Base-by-base conservation (phyloP, 2,329 filamentous ascomycete species). In the Verticillium albo-atrum region DNA sequence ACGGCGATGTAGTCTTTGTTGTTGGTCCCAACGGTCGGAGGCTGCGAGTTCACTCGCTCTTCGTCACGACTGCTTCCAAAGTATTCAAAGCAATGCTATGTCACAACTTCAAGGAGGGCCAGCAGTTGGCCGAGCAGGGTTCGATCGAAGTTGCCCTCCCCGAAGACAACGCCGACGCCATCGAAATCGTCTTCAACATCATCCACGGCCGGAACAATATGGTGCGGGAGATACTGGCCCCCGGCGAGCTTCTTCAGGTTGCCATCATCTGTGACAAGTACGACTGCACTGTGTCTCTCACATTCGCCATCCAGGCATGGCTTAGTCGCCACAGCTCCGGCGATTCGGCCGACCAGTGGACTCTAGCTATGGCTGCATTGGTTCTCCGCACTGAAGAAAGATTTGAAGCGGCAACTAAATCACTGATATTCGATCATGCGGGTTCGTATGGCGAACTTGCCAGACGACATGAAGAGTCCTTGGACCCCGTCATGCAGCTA, bases 161-260 rank as follows among this genome's bases (percentile, higher is more conserved):
- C 0, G 67, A 72, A 6, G 72, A 75, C 55, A 63, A 74, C 55
- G 59, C 68, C 0, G 63, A 66, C 1, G 68, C 69, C 1, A 68
- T 76, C 60, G 54, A 59, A 1, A 62, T 73, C 1, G 26, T 75
- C 7, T 67, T 75, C 57, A 65, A 65, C 25, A 68, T 76, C 6
- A 68, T 70, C 3, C 72, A 74, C 56, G 28, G 59, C 4, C 60
- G 66, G 6, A 68, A 67, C 47, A 26, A 60, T 1, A 59, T 65
- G n/a, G 62, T 75, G 2, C 68, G 67, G 2, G n/a, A 58, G 23
- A 58, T 34, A 25, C 27, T 75, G 2, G 58, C 58, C 4, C 68
- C 72, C 7, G 6, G 54, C 1, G 59, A 66, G 10, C 62, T 74
- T 2, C 64, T 71, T 2, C 61, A 66, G 12, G 37, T 75, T 7